Conservation (phyloP, 768 basidiomycete genomes). For the Leucosporidium yakuticum region DNA sequence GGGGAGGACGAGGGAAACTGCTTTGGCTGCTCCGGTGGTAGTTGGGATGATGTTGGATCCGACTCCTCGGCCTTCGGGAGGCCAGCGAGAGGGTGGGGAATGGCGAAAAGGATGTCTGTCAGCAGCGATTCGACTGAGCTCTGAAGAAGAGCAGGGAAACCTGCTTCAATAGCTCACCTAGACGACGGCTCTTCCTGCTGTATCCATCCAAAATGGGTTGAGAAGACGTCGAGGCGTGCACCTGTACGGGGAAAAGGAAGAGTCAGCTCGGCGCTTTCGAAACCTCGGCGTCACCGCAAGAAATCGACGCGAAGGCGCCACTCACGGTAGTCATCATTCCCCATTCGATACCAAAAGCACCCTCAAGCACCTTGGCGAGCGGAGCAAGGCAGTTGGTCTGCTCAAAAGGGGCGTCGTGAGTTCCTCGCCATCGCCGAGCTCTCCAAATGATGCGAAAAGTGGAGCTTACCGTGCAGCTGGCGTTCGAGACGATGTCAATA, state of each 20-base stretch:
- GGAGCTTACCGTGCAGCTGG: conserved; percentile 44
- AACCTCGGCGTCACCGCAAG: too few species aligned
- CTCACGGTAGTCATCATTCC: conserved; percentile 44
- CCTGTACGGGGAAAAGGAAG: background rate
- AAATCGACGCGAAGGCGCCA: too few species aligned
- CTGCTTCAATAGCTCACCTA: conserved; percentile 3
- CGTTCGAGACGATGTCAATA: conserved; percentile 42
- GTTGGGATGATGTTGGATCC: conserved; percentile 1
- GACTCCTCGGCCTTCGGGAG: background rate
- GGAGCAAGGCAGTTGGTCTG: conserved; percentile 46
- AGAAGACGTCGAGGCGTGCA: conserved; percentile 43
- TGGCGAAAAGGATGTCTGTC: too few species aligned
- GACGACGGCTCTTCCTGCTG: conserved; percentile 38
- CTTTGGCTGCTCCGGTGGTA: conserved; percentile 42
- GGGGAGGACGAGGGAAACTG: conserved; percentile 43
- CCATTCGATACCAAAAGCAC: conserved; percentile 42
- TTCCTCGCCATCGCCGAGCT: too few species aligned
- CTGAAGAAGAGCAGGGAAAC: too few species aligned
- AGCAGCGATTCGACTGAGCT: too few species aligned
- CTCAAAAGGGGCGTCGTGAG: too few species aligned
- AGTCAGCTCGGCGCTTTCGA: background rate
- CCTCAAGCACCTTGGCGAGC: conserved; percentile 41
- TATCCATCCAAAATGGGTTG: conserved; percentile 45
- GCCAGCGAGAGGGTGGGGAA: too few species aligned
- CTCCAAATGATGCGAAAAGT: too few species aligned